Base-by-base conservation (phyloP, 2,329 filamentous ascomycete genomes). In the Leptoxyphium fumago region DNA sequence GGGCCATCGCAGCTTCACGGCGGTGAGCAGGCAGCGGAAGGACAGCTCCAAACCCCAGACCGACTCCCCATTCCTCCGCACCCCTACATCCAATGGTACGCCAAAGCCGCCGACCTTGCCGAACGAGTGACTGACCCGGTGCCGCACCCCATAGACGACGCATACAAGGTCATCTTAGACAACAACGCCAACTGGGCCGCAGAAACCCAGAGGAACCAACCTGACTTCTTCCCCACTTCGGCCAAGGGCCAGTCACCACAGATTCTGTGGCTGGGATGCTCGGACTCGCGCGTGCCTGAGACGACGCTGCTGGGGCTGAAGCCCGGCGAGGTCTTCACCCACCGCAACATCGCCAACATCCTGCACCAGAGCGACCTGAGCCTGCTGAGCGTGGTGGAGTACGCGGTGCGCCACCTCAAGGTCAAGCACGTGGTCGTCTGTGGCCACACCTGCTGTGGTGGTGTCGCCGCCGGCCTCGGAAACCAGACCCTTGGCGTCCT, bases 301-400 rank as follows among this genome's bases (percentile, higher is more conserved):
- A 89, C 84, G 5, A 86, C 80, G 41, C 74, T 94, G 56, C 74
- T 88, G 26, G 80, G 82, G 56, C 72, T 86, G 46, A 73, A 84
- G 56, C 84, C 85, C 2, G 85, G 86, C 46, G 84, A 93, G 55
- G 79, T 93, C 52, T 93, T 93, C 62, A 82, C 86, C 43, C 85
- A 93, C 70, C 82, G 86, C 60, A 93, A 93, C 69, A 88, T 94
- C 61, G 85, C 84, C 64, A 93, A 93, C 68, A 77, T 89, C 57
- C 67, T 93, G 50, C 77, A 78, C 45, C 69, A 78, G 15, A 78
- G 77, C 54, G 86, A 94, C 61, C 74, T 89, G 61, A 84, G 77
- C 66, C 78, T 79, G 29, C 72, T 77, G 10, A 75, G 78, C 44
- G 84, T 89, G 39, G 80, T 93, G 58, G 80, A 89, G 59, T 93